Evolutionary conservation across 192 early-diverging fungal genomes (phyloP).

Genomic region (Entomortierella beljakovae): DNA sequence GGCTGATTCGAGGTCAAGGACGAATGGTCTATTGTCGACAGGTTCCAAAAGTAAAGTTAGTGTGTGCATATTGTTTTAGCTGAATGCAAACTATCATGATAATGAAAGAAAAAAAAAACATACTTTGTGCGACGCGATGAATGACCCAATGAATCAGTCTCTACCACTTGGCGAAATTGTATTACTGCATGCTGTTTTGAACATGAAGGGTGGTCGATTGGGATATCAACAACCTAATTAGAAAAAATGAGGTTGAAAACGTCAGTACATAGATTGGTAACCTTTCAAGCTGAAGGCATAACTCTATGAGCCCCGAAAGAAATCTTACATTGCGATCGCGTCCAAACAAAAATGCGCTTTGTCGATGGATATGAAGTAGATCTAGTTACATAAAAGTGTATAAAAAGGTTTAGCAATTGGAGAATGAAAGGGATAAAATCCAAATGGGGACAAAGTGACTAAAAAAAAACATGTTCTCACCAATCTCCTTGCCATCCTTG

Average conservation of each 20-base stretch:
- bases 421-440: not conserved
- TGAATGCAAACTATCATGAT: not conserved
- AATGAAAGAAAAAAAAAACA: too few relatives aligned
- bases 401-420: too few relatives aligned
- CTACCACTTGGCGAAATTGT: slow-evolving; percentile 81
- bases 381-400: slow-evolving; percentile 61
- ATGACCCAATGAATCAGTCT: slow-evolving; percentile 61
- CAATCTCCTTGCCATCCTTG: slow-evolving; percentile 89
- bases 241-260: slow-evolving; percentile 10
- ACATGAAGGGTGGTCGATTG: slow-evolving; percentile 94
- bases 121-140: slow-evolving; percentile 66
- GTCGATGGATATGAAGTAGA: slow-evolving; percentile 84
- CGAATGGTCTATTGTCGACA: slow-evolving; percentile 83
- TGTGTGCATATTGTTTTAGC: not conserved
- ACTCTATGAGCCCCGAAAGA: not conserved
- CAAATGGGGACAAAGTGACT: not conserved
- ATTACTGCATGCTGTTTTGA: slow-evolving; percentile 95
- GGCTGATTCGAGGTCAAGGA: slow-evolving; percentile 93
- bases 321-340: slow-evolving; percentile 79
- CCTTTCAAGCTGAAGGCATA: not conserved
- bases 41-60: not conserved
- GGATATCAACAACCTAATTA: slow-evolving; percentile 84
- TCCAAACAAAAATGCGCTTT: slow-evolving; percentile 90
- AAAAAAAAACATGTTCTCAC: slow-evolving; percentile 44
- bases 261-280: not conserved